Conservation (phyloP, 306 rosid genomes). For the Echinosophora koreensis region DNA sequence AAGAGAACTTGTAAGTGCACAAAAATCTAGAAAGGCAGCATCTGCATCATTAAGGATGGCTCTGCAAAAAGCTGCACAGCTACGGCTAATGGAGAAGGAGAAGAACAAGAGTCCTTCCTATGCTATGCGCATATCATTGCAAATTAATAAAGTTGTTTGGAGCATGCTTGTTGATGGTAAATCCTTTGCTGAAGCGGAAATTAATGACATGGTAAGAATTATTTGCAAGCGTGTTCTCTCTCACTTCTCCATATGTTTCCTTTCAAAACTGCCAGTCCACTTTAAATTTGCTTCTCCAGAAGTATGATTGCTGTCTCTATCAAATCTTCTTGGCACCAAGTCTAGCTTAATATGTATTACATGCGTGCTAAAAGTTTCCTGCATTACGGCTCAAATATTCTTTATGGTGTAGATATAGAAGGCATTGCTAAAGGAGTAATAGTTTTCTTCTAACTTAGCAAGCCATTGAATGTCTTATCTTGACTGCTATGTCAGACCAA, state of each 20-base stretch:
- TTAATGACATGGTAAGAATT: conserved; percentile 92
- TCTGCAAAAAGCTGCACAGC: conserved; percentile 90
- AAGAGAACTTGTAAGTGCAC: conserved; percentile 81
- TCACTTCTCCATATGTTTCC: conserved; percentile 12
- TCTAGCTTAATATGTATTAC: conserved; percentile 19
- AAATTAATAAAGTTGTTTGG: conserved; percentile 94
- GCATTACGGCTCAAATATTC: background rate
- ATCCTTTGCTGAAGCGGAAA: conserved; percentile 98
- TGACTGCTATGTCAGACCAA: conserved; percentile 19
- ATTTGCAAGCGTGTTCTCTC: conserved; percentile 30
- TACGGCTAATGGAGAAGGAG: conserved; percentile 91
- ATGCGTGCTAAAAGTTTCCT: conserved; percentile 21
- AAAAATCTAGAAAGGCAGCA: conserved; percentile 85
- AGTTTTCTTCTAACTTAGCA: conserved; percentile 9
- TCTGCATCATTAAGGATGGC: conserved; percentile 86
- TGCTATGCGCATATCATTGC: conserved; percentile 97
- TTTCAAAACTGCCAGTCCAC: conserved; percentile 23
- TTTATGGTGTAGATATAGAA: conserved; percentile 20
- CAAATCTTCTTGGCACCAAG: conserved; percentile 24
- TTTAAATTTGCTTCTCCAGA: conserved; percentile 16
- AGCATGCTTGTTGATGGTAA: conserved; percentile 98
- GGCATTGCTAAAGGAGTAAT: conserved; percentile 14
- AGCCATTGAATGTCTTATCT: conserved; percentile 23
- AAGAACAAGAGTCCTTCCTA: conserved; percentile 96
- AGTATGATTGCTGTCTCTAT: conserved; percentile 23